These are phyloP conservation scores for Ceratobasidium sp. DNA, from an alignment of 1,284 basidiomycete species.

Conservation along the genomic window DNA sequence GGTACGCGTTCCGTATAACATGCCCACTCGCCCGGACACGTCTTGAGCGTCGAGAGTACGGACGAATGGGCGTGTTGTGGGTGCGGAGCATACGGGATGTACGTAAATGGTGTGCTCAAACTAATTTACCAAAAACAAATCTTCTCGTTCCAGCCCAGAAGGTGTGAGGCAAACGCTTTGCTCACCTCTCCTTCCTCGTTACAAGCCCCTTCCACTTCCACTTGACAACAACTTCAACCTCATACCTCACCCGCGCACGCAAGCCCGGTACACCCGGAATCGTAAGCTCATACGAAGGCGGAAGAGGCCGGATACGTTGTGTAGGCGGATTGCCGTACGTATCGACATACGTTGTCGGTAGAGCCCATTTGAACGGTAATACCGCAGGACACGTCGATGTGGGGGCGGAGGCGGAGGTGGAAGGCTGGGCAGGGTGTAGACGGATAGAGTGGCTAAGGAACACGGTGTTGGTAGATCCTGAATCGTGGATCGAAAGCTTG, in stretches of 20 bases:
- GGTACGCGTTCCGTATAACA: conserved; percentile 46
- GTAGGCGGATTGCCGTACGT: conserved; percentile 32
- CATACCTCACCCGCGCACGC: conserved; percentile 47
- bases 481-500: conserved; percentile 45
- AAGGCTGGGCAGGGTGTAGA: conserved; percentile 11
- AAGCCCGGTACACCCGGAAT: conserved; percentile 48
- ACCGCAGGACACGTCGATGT: conserved; percentile 25
- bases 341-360: conserved; percentile 46
- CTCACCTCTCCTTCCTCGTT: conserved; percentile 43
- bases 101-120: conserved; percentile 46
- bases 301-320: conserved; percentile 35
- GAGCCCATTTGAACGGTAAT: conserved; percentile 42
- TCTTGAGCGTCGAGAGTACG: conserved; percentile 48
- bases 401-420: no score
- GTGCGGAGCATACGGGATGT: conserved; percentile 47
- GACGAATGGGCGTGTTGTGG: conserved; percentile 46
- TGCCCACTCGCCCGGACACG: conserved; percentile 50
- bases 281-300: conserved; percentile 46
- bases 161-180: no score
- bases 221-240: conserved; percentile 42
- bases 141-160: no score
- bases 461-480: conserved; percentile 31
- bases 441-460: conserved; percentile 28
- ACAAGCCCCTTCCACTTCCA: conserved; percentile 49
- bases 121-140: conserved; percentile 26